Evolutionary conservation across 768 basidiomycete genomes (phyloP), one percentile per base, ranked within the genome.

Genomic region (Rossbeevera mucosa): DNA sequence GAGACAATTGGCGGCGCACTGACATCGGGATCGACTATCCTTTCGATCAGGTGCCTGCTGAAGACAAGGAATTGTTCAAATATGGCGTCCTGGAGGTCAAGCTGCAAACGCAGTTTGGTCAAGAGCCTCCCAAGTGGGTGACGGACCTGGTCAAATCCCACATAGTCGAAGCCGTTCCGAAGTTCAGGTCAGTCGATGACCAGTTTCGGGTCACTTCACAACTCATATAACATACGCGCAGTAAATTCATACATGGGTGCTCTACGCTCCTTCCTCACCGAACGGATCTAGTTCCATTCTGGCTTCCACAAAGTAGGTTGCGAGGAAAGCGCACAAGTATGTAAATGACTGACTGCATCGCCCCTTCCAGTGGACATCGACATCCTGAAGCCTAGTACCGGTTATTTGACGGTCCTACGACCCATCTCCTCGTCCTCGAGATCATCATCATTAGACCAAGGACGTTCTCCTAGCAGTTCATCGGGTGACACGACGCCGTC

Each of bases 41-140:
- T 1, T 98, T 98, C 67, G 77, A 84, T 14, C 85, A 88, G 63
- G 62, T 94, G 42, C 61, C 75, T 1, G 62, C 74, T 0, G 86
- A 86, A 53, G 96, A 99, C 68, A 91, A 87, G 67, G 94, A 97
- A 57, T 71, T 89, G 4, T 99, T 99, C 82, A 93, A 94, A 76
- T 88, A 99, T 64, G 96, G 94, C 25, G 89, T 99, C 4, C 75
- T 99, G 6, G 96, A 99, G 70, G 94, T 99, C 62, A 99, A 99
- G 73, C 73, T 98, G 22, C 94, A 98, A 71, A 98, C 94, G 2
- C 94, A 97, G 64, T 78, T 86, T 55, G 96, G 96, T 0, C 94
- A 97, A 67, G 83, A 96, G 66, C 94, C 96, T 4, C 95, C 95
- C 1, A 76, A 87, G 64, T 99, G 96, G 96, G 92, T 98, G 16